Evolutionary conservation across 371 early-diverging fungal genomes (phyloP), one percentile per base, ranked within the genome.

Genomic region (Lichtheimia ramosa): DNA sequence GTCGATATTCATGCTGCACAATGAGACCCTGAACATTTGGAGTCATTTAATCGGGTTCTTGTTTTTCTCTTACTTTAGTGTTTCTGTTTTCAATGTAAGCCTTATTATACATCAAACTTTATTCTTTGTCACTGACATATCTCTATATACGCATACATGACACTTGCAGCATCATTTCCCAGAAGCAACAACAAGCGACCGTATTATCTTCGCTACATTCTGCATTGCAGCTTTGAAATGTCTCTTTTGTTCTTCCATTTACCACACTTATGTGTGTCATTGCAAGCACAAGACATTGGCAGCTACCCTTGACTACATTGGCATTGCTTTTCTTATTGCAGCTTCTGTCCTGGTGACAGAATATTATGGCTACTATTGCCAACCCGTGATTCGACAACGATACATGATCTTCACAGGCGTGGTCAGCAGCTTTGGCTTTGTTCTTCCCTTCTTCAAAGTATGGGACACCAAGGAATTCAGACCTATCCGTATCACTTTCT

Each of bases 21-120:
- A 89, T 24, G 89, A 89, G 71, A 89, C 90, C 5, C 75, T 83
- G 61, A 89, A 89, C 55, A 88, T 88, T 40, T 87, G 86, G 85
- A 85, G 86, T 27, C 90, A 88, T 65, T 68, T 89, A 58, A 51
- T 87, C 10, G 90, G 89, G 0, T 77, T 86, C 49, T 52, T 87
- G 21, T 81, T 86, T 18, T 81, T 88, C 60, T 59, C 80, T 7
- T 70, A 66, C 18, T 64, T 89, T 0, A 77, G 80, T 20, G 63
- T 81, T 14, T 82, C 83, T 43, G 76, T 77, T n/a, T 80, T 84
- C 53, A 73, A 81, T 10, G 79, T 77, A 75, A 70, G 57, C 15
- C 34, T 8, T 8, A 1, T 34, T 34, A 8, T 10, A 34, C 34
- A 34, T 34, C 34, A 34, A 34, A 34, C 34, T 34, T 34, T 34